Conservation (phyloP, 345 rosid genomes). For the Murraya paniculata region DNA sequence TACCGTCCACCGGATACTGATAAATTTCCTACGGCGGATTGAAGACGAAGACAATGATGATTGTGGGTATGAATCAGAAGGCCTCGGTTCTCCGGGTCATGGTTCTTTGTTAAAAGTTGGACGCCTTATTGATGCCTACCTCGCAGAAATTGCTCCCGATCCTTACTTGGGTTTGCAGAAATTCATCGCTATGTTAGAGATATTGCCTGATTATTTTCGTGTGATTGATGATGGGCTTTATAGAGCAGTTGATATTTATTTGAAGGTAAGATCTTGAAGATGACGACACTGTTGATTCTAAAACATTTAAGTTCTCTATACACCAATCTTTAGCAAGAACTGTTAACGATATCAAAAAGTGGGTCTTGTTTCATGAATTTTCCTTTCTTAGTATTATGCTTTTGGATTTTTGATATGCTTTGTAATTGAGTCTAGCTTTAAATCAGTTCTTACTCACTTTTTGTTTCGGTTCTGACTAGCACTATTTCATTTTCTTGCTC, state of each 20-base stretch:
- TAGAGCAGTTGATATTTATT: slow-evolving; percentile 74
- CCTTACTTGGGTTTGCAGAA: slow-evolving; percentile 68
- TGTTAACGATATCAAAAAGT: background rate
- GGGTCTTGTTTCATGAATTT: background rate
- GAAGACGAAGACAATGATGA: slow-evolving; percentile 64
- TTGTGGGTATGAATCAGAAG: slow-evolving; percentile 52
- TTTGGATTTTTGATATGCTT: background rate
- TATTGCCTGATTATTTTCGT: slow-evolving; percentile 73
- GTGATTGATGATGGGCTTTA: slow-evolving; percentile 80
- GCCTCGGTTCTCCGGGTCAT: slow-evolving; percentile 51
- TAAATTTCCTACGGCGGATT: slow-evolving; percentile 57
- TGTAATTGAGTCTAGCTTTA: background rate
- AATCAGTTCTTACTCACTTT: background rate
- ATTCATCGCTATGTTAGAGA: slow-evolving; percentile 65
- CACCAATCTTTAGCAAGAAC: background rate
- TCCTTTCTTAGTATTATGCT: background rate
- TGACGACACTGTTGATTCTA: background rate
- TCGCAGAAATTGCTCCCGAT: slow-evolving; percentile 85
- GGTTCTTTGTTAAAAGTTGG: slow-evolving; percentile 77
- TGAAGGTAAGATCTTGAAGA: slow-evolving; percentile 47
- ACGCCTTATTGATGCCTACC: slow-evolving; percentile 68
- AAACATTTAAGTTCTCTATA: background rate
- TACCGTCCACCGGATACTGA: slow-evolving; percentile 62
- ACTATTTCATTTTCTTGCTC: background rate
- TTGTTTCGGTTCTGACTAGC: background rate